Evolutionary conservation across 2,329 filamentous ascomycete species (phyloP), one percentile per base, ranked within the genome.

Genomic region (Ceratocystis eucalypticola): DNA sequence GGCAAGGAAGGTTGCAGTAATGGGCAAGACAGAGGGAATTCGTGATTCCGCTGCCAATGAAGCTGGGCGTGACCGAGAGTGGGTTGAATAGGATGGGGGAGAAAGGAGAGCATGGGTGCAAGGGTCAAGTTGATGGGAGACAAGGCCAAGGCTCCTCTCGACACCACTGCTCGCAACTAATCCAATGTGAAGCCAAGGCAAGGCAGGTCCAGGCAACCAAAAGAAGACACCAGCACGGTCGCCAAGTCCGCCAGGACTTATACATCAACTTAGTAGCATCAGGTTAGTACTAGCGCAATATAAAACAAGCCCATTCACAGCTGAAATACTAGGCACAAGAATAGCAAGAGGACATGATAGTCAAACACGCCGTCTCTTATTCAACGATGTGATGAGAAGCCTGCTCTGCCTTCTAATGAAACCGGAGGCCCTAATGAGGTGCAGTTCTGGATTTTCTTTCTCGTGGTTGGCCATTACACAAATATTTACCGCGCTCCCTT

Each of bases 241-340:
- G 6, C 12, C 30, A 28, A 59, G 55, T n/a, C 50, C 12, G 22
- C 50, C 50, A 28, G 50, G 8, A 59, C 28, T 33, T 17, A 1
- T 33, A 30, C 22, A 17, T 7, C 30, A 33, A 33, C 30, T 33
- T 33, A 33, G 30, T 33, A 33, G 30, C 30, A 33, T 33, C 30
- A 30, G 17, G 20, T 17, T 59, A 37, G 55, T 10, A n/a, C 33
- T 30, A 59, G 28, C 33, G 30, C 17, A 30, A n/a, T 15, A 30
- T 59, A 59, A 59, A 59, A 59, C 55, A 33, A 59, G 30, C 5
- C 55, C 55, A 59, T 59, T n/a, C 17, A 33, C 55, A 59, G 55
- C 55, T 59, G 55, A 59, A 57, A 59, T 33, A 8, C 3, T 12
- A 17, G 15, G 28, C 33, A n/a, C 12, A 17, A 59, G 55, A 59